These are phyloP conservation scores for Diaporthe sp. DNA, from an alignment of 2,329 filamentous ascomycete genomes.

Conservation along the genomic window DNA sequence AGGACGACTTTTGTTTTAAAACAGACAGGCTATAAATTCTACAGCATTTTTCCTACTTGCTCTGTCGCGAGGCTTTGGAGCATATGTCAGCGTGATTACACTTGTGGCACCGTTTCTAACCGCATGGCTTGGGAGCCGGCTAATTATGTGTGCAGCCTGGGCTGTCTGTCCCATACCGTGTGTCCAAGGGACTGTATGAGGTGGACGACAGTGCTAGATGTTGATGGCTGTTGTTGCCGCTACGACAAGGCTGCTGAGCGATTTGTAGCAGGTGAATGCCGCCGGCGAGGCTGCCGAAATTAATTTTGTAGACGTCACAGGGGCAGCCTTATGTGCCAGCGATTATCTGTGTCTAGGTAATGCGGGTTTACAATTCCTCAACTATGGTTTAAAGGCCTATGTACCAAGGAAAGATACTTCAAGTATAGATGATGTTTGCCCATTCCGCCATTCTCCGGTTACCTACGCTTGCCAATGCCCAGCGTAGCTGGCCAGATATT, in stretches of 20 bases:
- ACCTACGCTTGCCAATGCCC: background rate
- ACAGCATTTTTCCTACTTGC: background rate
- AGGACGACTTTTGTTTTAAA: background rate
- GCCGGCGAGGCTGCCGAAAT: background rate
- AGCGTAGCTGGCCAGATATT: background rate
- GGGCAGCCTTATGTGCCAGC: background rate
- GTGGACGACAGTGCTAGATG: background rate
- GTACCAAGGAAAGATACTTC: no score
- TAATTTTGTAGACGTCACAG: background rate
- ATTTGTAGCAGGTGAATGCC: background rate
- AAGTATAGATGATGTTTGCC: background rate
- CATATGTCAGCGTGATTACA: background rate
- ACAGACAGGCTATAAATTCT: constrained; percentile 1
- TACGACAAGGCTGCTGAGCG: background rate
- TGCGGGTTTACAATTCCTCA: background rate
- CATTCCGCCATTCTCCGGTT: background rate
- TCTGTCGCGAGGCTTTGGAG: background rate
- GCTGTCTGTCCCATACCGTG: background rate
- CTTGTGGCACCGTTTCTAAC: background rate
- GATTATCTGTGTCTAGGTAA: background rate
- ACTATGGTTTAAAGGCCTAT: background rate
- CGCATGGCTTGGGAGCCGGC: background rate
- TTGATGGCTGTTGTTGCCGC: background rate
- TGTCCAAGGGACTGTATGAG: background rate
- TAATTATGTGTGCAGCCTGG: background rate